Evolutionary conservation across 2,329 filamentous ascomycete genomes (phyloP).

Genomic region (Diaporthe vaccinii): DNA sequence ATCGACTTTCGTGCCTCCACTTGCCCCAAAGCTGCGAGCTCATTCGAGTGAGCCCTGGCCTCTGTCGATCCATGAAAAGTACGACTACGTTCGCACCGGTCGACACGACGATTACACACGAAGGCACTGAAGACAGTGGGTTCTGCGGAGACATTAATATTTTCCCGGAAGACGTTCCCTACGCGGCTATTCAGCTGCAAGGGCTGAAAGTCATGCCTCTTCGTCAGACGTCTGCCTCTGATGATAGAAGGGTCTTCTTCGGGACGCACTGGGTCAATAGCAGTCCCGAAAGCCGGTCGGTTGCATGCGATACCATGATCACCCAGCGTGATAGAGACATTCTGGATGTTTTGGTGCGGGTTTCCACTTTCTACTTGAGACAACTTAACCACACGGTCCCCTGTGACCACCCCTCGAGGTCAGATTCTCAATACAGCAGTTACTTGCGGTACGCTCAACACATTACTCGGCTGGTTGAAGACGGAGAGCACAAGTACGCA

Average conservation of each 20-base stretch:
- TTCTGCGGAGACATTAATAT: not conserved
- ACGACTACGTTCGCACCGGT: not conserved
- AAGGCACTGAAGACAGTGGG: not conserved
- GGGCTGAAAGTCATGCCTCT: constrained; percentile 3
- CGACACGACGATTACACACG: not conserved
- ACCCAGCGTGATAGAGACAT: not conserved
- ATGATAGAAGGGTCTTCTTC: constrained; percentile 22
- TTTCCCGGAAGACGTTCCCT: not conserved
- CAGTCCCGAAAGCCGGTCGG: not conserved
- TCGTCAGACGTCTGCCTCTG: not conserved
- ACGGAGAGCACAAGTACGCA: constrained; percentile 2
- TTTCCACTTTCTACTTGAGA: constrained; percentile 23
- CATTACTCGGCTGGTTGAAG: not conserved
- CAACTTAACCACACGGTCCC: not conserved
- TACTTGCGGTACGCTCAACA: constrained; percentile 19
- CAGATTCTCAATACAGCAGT: not conserved
- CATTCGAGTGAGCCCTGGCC: not conserved
- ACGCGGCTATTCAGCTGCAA: constrained; percentile 7
- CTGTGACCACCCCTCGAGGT: not conserved
- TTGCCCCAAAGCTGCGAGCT: not conserved
- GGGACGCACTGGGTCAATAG: constrained; percentile 1
- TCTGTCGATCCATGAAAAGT: not conserved
- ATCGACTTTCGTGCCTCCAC: not conserved
- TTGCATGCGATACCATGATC: not conserved
- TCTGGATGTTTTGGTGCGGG: not conserved